phyloP scores from a whole-genome alignment of 169 alveolate genomes.

The Plasmodium gallinaceum region DNA sequence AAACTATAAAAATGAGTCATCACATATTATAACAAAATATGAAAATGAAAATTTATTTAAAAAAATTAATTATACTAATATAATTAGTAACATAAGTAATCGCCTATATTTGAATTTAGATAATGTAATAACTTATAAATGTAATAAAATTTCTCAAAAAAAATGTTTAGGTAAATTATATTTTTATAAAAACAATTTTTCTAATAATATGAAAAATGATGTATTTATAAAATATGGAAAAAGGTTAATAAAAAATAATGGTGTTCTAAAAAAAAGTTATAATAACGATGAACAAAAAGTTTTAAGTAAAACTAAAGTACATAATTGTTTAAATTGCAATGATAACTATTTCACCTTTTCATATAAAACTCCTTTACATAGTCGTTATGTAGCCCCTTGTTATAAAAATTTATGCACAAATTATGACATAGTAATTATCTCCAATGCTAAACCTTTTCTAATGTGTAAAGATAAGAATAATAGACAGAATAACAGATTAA shows the following conservation, averaged over 20 bases:
- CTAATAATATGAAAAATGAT: neutral
- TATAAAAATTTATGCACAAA: conserved; percentile 1
- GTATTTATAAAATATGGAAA: neutral
- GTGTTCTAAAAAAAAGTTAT: neutral
- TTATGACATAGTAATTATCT: conserved; percentile 12
- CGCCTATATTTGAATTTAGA: too few relatives aligned
- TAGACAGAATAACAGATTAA: neutral
- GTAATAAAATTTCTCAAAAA: too few relatives aligned
- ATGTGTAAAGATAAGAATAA: neutral
- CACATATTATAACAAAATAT: conserved; percentile 25
- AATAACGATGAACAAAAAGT: neutral
- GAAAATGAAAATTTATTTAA: neutral
- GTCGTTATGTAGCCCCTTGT: conserved; percentile 39
- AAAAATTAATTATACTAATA: neutral
- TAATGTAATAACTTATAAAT: too few relatives aligned
- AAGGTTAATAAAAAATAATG: neutral
- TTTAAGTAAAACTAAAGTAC: neutral
- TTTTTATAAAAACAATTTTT: too few relatives aligned
- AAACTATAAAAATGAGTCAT: conserved; percentile 15
- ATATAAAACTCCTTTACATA: neutral
- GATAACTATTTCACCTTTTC: neutral
- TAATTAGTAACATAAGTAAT: neutral
- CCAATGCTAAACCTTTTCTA: conserved; percentile 33
- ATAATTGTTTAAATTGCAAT: neutral
- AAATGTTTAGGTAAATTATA: too few relatives aligned